phyloP scores from a whole-genome alignment of 768 basidiomycete species.

The Rhodotorula paludigena region DNA sequence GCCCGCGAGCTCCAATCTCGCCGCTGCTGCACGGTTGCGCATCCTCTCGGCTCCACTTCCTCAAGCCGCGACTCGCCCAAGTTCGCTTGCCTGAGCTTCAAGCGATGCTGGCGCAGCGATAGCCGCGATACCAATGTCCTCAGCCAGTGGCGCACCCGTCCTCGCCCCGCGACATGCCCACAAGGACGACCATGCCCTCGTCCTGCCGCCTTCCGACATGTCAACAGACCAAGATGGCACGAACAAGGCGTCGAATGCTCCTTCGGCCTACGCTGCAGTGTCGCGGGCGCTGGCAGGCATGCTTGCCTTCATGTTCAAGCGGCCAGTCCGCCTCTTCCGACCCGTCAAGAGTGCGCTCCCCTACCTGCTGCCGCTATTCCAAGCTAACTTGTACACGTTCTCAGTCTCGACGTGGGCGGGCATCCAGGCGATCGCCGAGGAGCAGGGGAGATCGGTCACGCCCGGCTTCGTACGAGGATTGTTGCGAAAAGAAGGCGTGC shows the following conservation, averaged over 20 bases:
- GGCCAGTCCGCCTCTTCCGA: slow-evolving; percentile 35
- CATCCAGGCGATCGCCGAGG: slow-evolving; percentile 36
- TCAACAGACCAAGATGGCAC: not conserved
- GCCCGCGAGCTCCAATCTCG: no score
- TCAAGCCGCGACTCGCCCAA: no score
- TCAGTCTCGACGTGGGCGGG: slow-evolving; percentile 38
- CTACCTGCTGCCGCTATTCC: not conserved
- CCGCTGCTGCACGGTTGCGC: no score
- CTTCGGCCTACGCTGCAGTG: not conserved
- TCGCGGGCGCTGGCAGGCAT: slow-evolving; percentile 17
- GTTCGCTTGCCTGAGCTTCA: not conserved
- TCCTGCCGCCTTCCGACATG: not conserved
- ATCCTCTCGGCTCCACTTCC: not conserved
- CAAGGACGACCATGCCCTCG: slow-evolving; percentile 13
- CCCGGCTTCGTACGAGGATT: slow-evolving; percentile 20
- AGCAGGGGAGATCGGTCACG: slow-evolving; percentile 23
- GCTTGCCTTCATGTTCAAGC: slow-evolving; percentile 37
- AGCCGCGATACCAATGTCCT: not conserved
- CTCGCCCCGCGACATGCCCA: no score
- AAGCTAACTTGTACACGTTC: no score
- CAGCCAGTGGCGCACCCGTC: no score
- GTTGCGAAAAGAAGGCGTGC: slow-evolving; percentile 26
- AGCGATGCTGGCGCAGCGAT: not conserved
- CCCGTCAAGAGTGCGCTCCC: slow-evolving; percentile 32
- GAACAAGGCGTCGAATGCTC: not conserved